These are phyloP conservation scores for Tolypocladium sp. DNA, from an alignment of 2,329 filamentous ascomycete genomes.

Conservation along the genomic window DNA sequence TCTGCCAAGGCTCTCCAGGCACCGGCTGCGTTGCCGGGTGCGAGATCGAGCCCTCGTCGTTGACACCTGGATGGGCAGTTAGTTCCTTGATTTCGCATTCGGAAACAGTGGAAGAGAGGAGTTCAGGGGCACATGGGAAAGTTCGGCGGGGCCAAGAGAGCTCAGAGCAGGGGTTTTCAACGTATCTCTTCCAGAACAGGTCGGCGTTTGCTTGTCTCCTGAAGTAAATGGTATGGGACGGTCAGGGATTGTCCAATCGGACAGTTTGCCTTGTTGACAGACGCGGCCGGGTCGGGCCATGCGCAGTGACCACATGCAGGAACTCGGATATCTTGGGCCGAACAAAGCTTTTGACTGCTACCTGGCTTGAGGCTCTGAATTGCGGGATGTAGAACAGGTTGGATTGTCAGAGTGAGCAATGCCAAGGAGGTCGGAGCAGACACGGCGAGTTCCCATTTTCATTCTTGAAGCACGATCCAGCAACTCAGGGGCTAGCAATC, in stretches of 20 bases:
- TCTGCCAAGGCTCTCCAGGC: no score
- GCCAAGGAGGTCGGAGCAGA: background rate
- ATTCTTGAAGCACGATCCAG: no score
- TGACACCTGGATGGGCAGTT: background rate
- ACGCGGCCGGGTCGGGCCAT: background rate
- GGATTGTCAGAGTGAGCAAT: no score
- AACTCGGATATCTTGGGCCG: background rate
- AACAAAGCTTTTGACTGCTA: background rate
- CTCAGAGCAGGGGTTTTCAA: constrained; percentile 16
- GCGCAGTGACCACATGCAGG: background rate
- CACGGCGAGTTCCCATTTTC: background rate
- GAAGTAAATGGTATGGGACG: constrained; percentile 7
- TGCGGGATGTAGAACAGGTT: no score
- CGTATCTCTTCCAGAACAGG: constrained; percentile 22
- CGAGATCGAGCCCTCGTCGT: background rate
- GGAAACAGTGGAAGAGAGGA: background rate
- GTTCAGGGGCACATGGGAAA: background rate
- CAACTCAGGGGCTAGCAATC: background rate
- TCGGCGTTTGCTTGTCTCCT: constrained; percentile 22
- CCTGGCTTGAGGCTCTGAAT: background rate
- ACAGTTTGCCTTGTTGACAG: background rate
- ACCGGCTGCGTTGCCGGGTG: background rate
- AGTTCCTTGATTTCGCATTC: background rate
- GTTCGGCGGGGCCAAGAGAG: constrained; percentile 6
- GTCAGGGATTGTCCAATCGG: background rate